These are phyloP conservation scores for Pythium guiyangense DNA, from an alignment of 352 stramenopile species.

Conservation along the genomic window DNA sequence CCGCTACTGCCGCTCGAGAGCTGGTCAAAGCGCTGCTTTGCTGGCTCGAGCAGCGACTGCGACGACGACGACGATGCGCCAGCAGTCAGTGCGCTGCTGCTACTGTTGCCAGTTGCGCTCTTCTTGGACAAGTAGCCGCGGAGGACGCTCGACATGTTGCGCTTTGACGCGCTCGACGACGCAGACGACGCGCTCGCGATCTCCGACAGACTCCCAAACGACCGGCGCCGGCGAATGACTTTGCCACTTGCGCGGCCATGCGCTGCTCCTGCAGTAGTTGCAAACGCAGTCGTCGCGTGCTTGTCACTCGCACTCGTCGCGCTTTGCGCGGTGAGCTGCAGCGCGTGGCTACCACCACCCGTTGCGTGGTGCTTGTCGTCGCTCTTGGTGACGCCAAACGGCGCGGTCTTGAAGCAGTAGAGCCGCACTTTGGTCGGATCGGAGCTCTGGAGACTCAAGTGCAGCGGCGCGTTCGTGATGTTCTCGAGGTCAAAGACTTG, in stretches of 20 bases:
- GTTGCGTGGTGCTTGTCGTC: neutral
- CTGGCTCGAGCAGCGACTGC: conserved; percentile 6
- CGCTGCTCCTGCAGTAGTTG: neutral
- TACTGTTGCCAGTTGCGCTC: neutral
- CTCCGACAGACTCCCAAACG: conserved; percentile 69
- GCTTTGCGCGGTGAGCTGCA: conserved; percentile 1
- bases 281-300: neutral
- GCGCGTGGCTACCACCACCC: neutral
- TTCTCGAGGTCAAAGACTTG: conserved; percentile 89
- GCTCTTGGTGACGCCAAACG: conserved; percentile 18
- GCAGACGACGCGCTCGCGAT: conserved; percentile 20
- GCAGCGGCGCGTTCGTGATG: conserved; percentile 77
- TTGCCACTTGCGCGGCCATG: conserved; percentile 17
- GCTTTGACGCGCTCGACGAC: conserved; percentile 28
- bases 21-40: conserved; percentile 15
- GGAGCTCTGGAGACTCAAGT: conserved; percentile 76
- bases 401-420: conserved; percentile 56
- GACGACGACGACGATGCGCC: neutral
- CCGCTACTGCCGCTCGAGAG: neutral
- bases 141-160: conserved; percentile 33
- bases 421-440: conserved; percentile 66
- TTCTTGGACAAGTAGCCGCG: conserved; percentile 61
- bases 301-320: neutral
- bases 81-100: neutral
- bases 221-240: conserved; percentile 58